Evolutionary conservation across 257 asterid species (phyloP), one percentile per base, ranked within the genome.

Genomic region (Plantago ovata): DNA sequence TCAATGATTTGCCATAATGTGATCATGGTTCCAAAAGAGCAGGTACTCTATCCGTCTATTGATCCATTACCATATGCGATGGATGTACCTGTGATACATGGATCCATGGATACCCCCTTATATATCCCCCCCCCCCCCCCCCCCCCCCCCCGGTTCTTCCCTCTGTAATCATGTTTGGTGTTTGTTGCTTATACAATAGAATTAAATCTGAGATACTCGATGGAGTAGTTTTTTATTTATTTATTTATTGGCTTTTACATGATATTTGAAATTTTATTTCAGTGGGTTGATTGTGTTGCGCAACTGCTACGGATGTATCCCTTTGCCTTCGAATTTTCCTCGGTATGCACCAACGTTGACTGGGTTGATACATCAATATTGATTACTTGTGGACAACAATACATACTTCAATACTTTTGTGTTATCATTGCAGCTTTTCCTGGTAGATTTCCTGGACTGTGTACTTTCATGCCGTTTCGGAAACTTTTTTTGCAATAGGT

Each of bases 401-500:
- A 22, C 20, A 10, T 20, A 28, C 4, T 28, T 1, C 7, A 28
- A 6, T 28, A 28, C 11, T 16, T 10, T 23, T n/a, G n/a, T 54
- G 65, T 51, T 40, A 24, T 24, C 58, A 41, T 20, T 84, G 77
- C 85, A 92, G 98, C 87, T 83, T 63, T 92, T 88, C 69, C 83
- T 92, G 61, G 97, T 89, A 58, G 98, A 92, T 75, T 74, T 92
- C 53, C 57, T 92, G 62, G 98, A 92, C 60, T 75, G 81, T 62
- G 74, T 89, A 75, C 83, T 85, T 65, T 92, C 98, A 43, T 81
- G 94, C 62, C 96, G 97, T 54, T 92, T 92, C 48, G 97, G 98
- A 13, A 92, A 92, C 76, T 88, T 92, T 78, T 81, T 92, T 70
- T 89, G 97, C 84, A 92, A 92, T 73, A 88, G 98, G 98, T 92